Percentiles rank a stretch among this genome's conserved stretches.
phyloP scores from a whole-genome alignment of 2,329 filamentous ascomycete species.

The Endoconidiophora polonica region DNA sequence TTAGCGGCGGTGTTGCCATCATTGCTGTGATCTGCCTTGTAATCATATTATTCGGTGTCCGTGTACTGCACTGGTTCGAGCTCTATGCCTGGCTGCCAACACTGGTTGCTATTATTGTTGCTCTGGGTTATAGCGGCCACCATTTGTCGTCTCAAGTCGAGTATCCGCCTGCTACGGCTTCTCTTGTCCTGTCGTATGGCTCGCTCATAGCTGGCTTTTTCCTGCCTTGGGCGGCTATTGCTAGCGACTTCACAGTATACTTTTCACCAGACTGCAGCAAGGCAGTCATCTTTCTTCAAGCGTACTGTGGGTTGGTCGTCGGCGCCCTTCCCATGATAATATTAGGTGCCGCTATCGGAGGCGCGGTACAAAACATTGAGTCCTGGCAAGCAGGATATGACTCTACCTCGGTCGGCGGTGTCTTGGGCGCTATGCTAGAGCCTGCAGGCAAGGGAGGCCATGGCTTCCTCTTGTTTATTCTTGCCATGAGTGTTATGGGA shows the following conservation, averaged over 20 bases:
- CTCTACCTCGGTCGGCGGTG: conserved; percentile 15
- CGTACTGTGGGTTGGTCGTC: conserved; percentile 8
- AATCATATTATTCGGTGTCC: conserved; percentile 32
- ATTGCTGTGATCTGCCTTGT: conserved; percentile 27
- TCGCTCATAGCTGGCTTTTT: conserved; percentile 27
- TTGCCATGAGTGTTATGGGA: conserved; percentile 23
- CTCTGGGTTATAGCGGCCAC: conserved; percentile 24
- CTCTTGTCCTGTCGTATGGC: conserved; percentile 20
- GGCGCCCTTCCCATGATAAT: conserved; percentile 18
- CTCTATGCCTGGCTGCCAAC: conserved; percentile 30
- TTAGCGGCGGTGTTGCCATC: conserved; percentile 31
- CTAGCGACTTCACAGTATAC: conserved; percentile 26
- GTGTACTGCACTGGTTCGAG: conserved; percentile 28
- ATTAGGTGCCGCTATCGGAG: conserved; percentile 23
- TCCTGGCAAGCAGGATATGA: conserved; percentile 15
- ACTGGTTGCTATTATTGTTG: conserved; percentile 24
- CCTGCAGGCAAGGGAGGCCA: conserved; percentile 16
- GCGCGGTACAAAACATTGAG: conserved; percentile 14
- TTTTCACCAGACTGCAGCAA: conserved; percentile 14
- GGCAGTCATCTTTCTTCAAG: conserved; percentile 6
- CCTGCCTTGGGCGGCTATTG: conserved; percentile 25
- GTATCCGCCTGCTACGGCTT: conserved; percentile 15
- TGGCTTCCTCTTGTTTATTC: conserved; percentile 22
- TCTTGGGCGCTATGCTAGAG: conserved; percentile 16
- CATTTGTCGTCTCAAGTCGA: conserved; percentile 23